Conservation (phyloP, 805 yeast species). For the Yarrowia sp. region DNA sequence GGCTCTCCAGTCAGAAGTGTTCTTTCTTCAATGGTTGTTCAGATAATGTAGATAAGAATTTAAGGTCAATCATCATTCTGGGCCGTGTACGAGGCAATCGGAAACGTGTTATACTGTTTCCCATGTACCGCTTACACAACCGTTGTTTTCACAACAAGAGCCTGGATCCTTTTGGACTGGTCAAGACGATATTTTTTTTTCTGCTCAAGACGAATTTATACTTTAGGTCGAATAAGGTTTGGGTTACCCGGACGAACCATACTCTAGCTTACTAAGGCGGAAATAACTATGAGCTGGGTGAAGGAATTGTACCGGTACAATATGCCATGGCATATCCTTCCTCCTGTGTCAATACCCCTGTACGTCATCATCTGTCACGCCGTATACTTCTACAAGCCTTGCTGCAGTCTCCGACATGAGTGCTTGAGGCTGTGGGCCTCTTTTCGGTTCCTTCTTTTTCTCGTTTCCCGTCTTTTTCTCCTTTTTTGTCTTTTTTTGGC, state of each 20-base stretch:
- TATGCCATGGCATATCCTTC: no score
- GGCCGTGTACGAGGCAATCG: background rate
- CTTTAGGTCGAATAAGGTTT: background rate
- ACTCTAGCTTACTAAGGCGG: no score
- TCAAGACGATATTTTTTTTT: background rate
- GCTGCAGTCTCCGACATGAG: no score
- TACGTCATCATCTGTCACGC: no score
- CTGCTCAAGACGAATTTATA: background rate
- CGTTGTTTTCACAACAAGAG: slow-evolving; percentile 12
- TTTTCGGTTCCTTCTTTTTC: no score
- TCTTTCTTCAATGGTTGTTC: slow-evolving; percentile 24
- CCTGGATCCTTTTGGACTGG: background rate
- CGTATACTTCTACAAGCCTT: no score
- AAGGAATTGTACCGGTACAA: no score
- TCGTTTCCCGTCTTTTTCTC: no score
- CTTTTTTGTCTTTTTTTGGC: background rate
- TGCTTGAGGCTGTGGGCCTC: no score
- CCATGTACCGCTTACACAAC: background rate
- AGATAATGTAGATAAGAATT: slow-evolving; percentile 27
- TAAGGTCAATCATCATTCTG: slow-evolving; percentile 15
- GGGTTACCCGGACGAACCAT: background rate
- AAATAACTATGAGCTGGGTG: no score
- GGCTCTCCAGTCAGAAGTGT: slow-evolving; percentile 26
- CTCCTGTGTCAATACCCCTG: no score
- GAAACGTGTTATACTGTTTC: background rate